These are phyloP conservation scores for Termitomyces sp. DNA, from an alignment of 768 basidiomycete genomes.

Conservation along the genomic window DNA sequence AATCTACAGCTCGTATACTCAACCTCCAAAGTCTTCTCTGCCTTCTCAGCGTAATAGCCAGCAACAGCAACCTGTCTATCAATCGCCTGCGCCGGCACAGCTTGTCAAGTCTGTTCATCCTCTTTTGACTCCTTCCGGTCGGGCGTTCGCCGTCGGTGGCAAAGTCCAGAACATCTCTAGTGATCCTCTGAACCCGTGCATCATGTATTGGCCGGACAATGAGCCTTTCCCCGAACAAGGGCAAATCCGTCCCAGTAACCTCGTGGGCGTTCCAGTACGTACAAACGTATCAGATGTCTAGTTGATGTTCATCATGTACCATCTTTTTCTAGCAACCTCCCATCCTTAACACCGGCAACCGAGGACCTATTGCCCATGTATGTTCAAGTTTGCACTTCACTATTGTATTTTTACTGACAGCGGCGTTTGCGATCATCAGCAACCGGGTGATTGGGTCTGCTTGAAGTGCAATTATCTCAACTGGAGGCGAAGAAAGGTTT, in stretches of 20 bases:
- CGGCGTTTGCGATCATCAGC: conserved; percentile 26
- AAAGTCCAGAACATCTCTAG: conserved; percentile 74
- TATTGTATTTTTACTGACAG: conserved; percentile 3
- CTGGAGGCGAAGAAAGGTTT: conserved; percentile 84
- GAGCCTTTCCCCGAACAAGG: conserved; percentile 77
- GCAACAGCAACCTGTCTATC: conserved; percentile 11
- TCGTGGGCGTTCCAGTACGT: conserved; percentile 50
- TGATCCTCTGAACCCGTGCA: conserved; percentile 67
- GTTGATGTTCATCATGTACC: conserved; percentile 2
- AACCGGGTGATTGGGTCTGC: conserved; percentile 82
- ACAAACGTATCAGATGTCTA: background rate
- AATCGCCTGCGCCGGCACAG: conserved; percentile 15
- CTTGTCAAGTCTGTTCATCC: conserved; percentile 49
- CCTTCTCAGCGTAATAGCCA: background rate
- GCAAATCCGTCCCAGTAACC: conserved; percentile 61
- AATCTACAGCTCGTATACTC: conserved; percentile 11
- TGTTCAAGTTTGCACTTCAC: conserved; percentile 26
- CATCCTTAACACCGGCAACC: conserved; percentile 85
- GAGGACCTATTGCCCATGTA: conserved; percentile 82
- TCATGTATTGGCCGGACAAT: conserved; percentile 92
- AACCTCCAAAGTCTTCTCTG: conserved; percentile 9
- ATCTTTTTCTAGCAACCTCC: conserved; percentile 58
- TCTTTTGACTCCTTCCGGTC: conserved; percentile 78
- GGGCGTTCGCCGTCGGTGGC: conserved; percentile 70
- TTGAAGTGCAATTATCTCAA: conserved; percentile 83